Percentiles rank a stretch among this genome's conserved stretches.
phyloP scores from a whole-genome alignment of 768 basidiomycete genomes.

The Cubamyces lactineus region DNA sequence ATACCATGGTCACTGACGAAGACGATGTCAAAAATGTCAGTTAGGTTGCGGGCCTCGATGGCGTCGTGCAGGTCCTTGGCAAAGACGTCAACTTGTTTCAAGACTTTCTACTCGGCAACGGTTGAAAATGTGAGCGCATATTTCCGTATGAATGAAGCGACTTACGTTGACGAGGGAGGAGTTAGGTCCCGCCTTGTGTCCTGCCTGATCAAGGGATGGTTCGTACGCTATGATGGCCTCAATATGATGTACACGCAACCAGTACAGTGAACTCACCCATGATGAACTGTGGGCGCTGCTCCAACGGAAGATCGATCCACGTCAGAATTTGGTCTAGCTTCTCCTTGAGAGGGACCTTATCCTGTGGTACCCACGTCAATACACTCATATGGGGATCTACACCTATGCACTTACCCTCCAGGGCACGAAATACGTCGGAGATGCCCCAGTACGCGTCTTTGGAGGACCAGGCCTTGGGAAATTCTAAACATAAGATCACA shows the following conservation, averaged over 20 bases:
- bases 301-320: slow-evolving; percentile 83
- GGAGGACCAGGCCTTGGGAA: slow-evolving; percentile 79
- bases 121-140: not conserved
- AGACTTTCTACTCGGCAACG: slow-evolving; percentile 51
- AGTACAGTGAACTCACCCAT: slow-evolving; percentile 47
- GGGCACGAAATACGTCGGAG: slow-evolving; percentile 77
- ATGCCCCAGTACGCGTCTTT: slow-evolving; percentile 61
- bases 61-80: slow-evolving; percentile 67
- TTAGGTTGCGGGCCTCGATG: slow-evolving; percentile 72
- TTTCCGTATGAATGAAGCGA: not conserved
- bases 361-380: slow-evolving; percentile 31
- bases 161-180: slow-evolving; percentile 73
- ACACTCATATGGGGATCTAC: not conserved
- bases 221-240: slow-evolving; percentile 63
- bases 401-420: slow-evolving; percentile 55
- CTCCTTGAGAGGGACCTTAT: slow-evolving; percentile 62
- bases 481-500: not conserved
- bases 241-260: not conserved
- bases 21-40: slow-evolving; percentile 82
- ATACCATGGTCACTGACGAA: slow-evolving; percentile 95
- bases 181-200: slow-evolving; percentile 71
- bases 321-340: slow-evolving; percentile 78
- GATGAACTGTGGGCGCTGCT: slow-evolving; percentile 76
- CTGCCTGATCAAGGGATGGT: slow-evolving; percentile 85
- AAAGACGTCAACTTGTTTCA: slow-evolving; percentile 72